Evolutionary conservation across 2,329 filamentous ascomycete species (phyloP).

Genomic region (Colletotrichum caudatum): DNA sequence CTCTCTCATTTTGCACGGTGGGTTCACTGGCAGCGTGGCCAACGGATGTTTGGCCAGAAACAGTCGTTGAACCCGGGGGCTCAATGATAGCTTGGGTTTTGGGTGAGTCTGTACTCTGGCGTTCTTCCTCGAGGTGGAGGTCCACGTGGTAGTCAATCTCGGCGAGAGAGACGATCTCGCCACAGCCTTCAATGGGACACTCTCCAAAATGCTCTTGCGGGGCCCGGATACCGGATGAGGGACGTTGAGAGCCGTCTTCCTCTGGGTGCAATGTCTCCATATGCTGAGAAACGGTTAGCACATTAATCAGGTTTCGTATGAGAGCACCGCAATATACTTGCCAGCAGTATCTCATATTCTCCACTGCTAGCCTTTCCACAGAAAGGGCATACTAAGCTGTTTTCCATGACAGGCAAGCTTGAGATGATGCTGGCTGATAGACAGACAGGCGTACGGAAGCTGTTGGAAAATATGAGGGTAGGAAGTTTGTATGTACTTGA

Average conservation of each 20-base stretch:
- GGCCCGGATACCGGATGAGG: conserved; percentile 46
- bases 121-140: conserved; percentile 63
- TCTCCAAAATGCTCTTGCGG: conserved; percentile 43
- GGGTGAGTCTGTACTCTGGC: conserved; percentile 21
- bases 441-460: conserved; percentile 1
- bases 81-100: conserved; percentile 14
- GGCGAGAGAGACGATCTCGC: conserved; percentile 62
- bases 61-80: not conserved
- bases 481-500: not conserved
- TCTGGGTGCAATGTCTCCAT: conserved; percentile 48
- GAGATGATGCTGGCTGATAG: not conserved
- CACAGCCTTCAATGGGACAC: conserved; percentile 62
- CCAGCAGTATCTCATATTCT: conserved; percentile 53
- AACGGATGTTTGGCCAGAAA: not conserved
- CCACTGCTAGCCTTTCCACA: conserved; percentile 49
- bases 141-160: conserved; percentile 71
- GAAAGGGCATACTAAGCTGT: conserved; percentile 49
- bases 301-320: not conserved
- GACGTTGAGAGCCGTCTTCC: conserved; percentile 6
- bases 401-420: conserved; percentile 21
- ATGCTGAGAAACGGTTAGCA: conserved; percentile 43
- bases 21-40: not conserved
- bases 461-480: not conserved
- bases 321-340: conserved; percentile 43
- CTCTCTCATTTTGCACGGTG: conserved; percentile 35